Base-by-base conservation (phyloP, 1,284 basidiomycete species). In the Omphalotus olearius region DNA sequence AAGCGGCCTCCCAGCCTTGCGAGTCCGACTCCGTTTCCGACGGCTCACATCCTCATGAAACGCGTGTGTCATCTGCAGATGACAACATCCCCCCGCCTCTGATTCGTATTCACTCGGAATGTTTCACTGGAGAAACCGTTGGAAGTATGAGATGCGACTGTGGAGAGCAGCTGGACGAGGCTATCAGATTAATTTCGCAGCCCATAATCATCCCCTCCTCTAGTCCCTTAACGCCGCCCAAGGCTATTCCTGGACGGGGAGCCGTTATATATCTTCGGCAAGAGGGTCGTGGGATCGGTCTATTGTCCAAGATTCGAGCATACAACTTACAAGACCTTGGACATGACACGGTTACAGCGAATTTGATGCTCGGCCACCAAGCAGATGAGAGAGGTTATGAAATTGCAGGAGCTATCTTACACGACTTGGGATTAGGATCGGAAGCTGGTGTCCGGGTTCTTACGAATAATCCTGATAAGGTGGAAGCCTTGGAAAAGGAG, bases 101-200 rank as follows among this genome's bases (percentile, higher is more conserved):
- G 48, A 86, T 99, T 30, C 84, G 97, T 18, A 95, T 99, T 50
- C 97, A 99, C 70, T 96, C 93, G 17, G 97, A 99, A 67, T 99
- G 97, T 68, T 99, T 95, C 69, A 99, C 97, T 0, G 97, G 97
- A 38, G 97, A 99, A 70, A 99, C 95, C 7, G 87, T 98, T 54
- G 97, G 97, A 9, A 96, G 93, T 64, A 95, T 98, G 87, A 87
- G 97, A 28, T 99, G 97, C 68, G 97, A 99, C 68, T 99, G 97
- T 64, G 97, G 97, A 16, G 95, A 99, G 68, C 97, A 99, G 68
- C 79, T 99, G 13, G 94, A 98, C 69, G 95, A 98, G 67, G 94
- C 97, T 23, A 86, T 99, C 59, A 83, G 93, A 7, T 85, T 89
- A 58, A 98, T 99, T 59, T 89, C 88, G 14, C 80, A 84, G 64